Evolutionary conservation across 202 grass and related monocot genomes (phyloP), one percentile per base, ranked within the genome.

Genomic region (Bolboschoenoplectus hybrid): DNA sequence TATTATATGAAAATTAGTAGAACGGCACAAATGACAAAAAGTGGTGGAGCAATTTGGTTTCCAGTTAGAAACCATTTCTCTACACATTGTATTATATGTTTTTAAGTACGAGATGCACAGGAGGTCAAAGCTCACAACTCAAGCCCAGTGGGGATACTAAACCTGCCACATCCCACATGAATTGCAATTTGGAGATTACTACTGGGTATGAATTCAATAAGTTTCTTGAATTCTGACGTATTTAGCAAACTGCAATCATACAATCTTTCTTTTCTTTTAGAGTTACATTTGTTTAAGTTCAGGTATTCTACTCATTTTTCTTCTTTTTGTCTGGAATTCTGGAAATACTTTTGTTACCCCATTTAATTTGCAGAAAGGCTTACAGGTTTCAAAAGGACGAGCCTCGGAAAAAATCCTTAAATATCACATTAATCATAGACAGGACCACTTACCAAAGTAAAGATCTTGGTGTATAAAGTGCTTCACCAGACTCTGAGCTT

Each of bases 401-500:
- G 71, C 71, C 47, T 52, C 19, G 20, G 74, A 62, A 63, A 62
- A 19, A 9, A 49, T 10, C 58, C 47, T 68, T 56, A 26, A 26
- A 43, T 84, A 71, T 68, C 46, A 57, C 39, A 19, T 53, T 5
- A 10, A 83, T 32, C 45, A 70, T 53, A 68, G 47, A 57, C 26
- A 84, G 51, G n/a, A 78, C 35, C 82, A 87, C 46, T 90, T 97
- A 99, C 93, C 97, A 99, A 63, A 99, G 71, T 82, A 92, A 89
- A 4, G 90, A 97, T 68, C 90, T 88, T 46, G 88, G 88, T 64
- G 80, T 67, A 67, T 17, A 84, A 86, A 88, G 83, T 56, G 72
- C 63, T 69, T 52, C 93, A 34, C 88, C 90, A 3, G 57, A 57
- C 78, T 84, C 58, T 44, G 87, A 74, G 82, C 85, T 75, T 93